phyloP scores from a whole-genome alignment of 2,329 filamentous ascomycete genomes.

The Apiospora hydei region DNA sequence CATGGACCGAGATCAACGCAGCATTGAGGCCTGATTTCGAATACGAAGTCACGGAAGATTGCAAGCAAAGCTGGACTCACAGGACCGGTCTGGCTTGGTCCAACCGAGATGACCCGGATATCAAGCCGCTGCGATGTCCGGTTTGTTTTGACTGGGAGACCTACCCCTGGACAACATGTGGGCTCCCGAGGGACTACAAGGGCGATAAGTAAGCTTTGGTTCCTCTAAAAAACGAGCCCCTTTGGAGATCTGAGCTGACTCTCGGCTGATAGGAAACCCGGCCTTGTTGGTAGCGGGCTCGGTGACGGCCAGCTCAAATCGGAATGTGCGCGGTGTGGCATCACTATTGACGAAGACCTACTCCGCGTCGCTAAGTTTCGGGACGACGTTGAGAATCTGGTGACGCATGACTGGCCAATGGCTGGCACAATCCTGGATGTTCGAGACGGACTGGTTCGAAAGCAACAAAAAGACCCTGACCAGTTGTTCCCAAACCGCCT shows the following conservation, averaged over 20 bases:
- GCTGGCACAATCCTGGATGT: conserved; percentile 69
- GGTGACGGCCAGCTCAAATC: conserved; percentile 60
- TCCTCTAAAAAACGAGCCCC: not conserved
- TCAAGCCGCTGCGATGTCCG: conserved; percentile 55
- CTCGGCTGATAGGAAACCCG: conserved; percentile 34
- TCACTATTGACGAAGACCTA: conserved; percentile 59
- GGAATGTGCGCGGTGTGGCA: conserved; percentile 57
- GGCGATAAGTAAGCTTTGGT: not conserved
- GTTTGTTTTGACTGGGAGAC: conserved; percentile 50
- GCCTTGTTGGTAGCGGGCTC: conserved; percentile 59
- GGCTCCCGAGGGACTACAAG: conserved; percentile 43
- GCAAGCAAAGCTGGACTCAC: conserved; percentile 53
- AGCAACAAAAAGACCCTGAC: conserved; percentile 34
- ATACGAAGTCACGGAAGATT: conserved; percentile 54
- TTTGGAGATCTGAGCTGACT: not conserved
- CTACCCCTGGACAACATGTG: conserved; percentile 65
- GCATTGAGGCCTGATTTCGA: conserved; percentile 64
- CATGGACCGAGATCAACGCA: conserved; percentile 64
- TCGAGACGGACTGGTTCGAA: conserved; percentile 54
- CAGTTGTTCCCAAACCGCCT: conserved; percentile 63
- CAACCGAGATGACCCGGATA: conserved; percentile 56
- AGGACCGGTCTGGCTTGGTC: conserved; percentile 62
- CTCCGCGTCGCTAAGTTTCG: conserved; percentile 66
- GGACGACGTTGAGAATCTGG: conserved; percentile 56
- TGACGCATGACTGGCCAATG: conserved; percentile 58